These are phyloP conservation scores for Penicillium olsonii DNA, from an alignment of 2,329 filamentous ascomycete species.

Conservation along the genomic window DNA sequence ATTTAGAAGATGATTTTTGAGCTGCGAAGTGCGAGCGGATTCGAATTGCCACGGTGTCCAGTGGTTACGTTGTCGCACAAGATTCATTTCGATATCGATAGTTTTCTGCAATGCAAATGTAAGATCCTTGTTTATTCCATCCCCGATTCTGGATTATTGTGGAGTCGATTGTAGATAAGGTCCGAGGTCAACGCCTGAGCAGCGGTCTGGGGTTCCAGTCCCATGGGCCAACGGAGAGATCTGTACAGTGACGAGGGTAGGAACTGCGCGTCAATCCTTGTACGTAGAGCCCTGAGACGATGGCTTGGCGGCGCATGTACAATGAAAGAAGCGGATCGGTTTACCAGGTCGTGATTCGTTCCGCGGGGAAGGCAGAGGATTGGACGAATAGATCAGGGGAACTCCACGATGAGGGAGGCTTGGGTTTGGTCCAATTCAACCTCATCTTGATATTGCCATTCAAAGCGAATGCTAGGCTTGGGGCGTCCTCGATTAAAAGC, in stretches of 20 bases:
- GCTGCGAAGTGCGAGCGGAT: no score
- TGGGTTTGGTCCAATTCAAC: slow-evolving; percentile 7
- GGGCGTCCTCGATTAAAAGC: slow-evolving; percentile 58
- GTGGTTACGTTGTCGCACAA: background rate
- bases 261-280: no score
- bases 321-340: slow-evolving; percentile 7
- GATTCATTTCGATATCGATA: background rate
- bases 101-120: background rate
- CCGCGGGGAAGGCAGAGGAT: slow-evolving; percentile 18
- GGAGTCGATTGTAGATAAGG: background rate
- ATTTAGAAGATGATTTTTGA: slow-evolving; percentile 7
- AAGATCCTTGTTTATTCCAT: background rate
- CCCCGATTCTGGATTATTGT: background rate
- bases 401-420: slow-evolving; percentile 20
- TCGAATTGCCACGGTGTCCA: no score
- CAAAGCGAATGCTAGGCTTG: slow-evolving; percentile 57
- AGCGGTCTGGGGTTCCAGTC: background rate
- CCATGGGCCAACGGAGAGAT: background rate
- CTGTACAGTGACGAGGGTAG: background rate
- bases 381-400: slow-evolving; percentile 21
- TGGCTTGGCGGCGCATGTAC: background rate
- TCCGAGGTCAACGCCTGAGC: background rate
- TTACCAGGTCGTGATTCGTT: slow-evolving; percentile 17
- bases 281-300: no score
- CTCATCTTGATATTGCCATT: background rate